phyloP scores from a whole-genome alignment of 2,329 filamentous ascomycete genomes.

The Plenodomus lindquistii region DNA sequence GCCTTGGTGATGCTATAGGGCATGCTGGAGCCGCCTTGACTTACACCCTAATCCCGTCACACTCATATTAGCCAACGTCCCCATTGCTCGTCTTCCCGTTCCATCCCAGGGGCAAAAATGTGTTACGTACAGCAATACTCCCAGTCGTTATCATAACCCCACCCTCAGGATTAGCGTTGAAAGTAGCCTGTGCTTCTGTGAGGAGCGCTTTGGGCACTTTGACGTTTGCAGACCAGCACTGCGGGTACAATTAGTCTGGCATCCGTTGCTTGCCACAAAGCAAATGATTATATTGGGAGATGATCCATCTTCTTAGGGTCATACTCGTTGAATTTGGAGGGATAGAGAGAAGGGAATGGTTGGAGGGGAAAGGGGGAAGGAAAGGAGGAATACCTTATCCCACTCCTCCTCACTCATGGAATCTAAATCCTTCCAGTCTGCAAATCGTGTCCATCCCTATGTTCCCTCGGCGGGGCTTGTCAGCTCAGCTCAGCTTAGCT shows the following conservation, averaged over 20 bases:
- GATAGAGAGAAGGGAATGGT: no score
- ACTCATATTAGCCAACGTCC: conserved; percentile 6
- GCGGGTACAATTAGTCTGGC: no score
- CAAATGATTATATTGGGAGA: no score
- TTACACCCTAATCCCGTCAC: conserved; percentile 47
- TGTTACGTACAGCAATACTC: conserved; percentile 58
- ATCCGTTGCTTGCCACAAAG: no score
- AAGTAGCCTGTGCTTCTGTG: conserved; percentile 61
- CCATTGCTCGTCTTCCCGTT: no score
- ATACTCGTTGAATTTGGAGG: no score
- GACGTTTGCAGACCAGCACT: conserved; percentile 66
- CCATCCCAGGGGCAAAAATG: no score
- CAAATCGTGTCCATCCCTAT: conserved; percentile 65
- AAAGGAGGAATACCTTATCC: conserved; percentile 52
- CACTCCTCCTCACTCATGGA: conserved; percentile 64
- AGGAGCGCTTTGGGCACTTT: conserved; percentile 55
- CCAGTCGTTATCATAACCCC: conserved; percentile 67
- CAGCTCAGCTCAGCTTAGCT: not conserved
- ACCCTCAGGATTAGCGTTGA: conserved; percentile 65
- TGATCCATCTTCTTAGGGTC: no score
- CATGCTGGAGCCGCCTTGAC: conserved; percentile 61
- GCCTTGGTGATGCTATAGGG: conserved; percentile 80
- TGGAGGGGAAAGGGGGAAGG: no score
- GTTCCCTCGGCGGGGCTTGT: no score
- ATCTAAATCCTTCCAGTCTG: conserved; percentile 61